Evolutionary conservation across 1,139 yeast species (phyloP), one percentile per base, ranked within the genome.

Genomic region (Hanseniaspora gamundiae): DNA sequence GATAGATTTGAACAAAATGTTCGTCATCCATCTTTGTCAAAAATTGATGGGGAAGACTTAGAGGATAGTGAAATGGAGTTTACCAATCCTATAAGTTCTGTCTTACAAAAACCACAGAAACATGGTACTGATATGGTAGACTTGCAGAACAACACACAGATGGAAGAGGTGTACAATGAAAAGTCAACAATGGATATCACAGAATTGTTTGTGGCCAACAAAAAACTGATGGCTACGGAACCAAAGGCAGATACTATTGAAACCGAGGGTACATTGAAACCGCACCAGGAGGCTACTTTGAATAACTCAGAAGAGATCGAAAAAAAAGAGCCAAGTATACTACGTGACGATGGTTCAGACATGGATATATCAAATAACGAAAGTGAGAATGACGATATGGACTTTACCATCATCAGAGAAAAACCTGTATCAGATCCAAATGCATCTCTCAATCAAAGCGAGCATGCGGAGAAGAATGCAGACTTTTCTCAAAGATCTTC

Each of bases 361-460:
- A 28, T 28, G 31, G 31, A 28, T 28, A 13, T 28, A 28, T 13
- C 31, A 13, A 13, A 16, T 16, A 28, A 38, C 4, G 27, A 14
- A 1, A 28, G 36, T 7, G 49, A 40, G 31, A 49, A 49, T 4
- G 48, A 48, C 22, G 53, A 53, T 16, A 48, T 49, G 45, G 55
- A 53, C 10, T 35, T 55, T 3, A 47, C 54, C n/a, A 38, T 48
- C 43, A 55, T 53, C 45, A 60, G 13, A 28, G 31, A 13, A 28
- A n/a, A 11, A 10, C 7, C 16, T 10, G 16, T 13, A n/a, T n/a
- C n/a, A n/a, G n/a, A 28, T 13, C n/a, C 13, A 28, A 13, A 28
- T n/a, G 31, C 6, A 7, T 24, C 26, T 7, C 6, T 6, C 26
- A 9, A 6, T 24, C 6, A 24, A 24, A 24, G 26, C 26, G 31